Base-by-base conservation (phyloP, 768 basidiomycete species). In the Galerina marginata region DNA sequence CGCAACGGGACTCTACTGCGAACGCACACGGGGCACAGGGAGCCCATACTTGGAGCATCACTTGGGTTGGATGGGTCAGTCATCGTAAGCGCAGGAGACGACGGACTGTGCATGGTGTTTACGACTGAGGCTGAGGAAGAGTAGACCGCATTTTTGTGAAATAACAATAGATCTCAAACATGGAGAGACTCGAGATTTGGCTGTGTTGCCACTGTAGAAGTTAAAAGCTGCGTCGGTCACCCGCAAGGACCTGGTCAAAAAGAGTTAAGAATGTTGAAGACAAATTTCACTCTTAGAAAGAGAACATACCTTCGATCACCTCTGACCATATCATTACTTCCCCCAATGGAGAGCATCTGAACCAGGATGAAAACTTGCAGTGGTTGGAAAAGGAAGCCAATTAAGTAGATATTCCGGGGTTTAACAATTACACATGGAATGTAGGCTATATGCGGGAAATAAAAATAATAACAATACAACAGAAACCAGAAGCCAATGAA, bases 61-160 rank as follows among this genome's bases (percentile, higher is more conserved):
- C 79, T 96, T 1, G 92, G 88, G 11, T 69, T 87, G 47, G 79
- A 83, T 25, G 92, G 92, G 1, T 83, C 83, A 0, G 86, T 93
- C 0, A 81, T 96, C 1, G 83, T 97, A 57, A 95, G 91, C 70
- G 97, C 89, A 0, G 91, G 94, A 2, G 97, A 99, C 72, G 96
- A 99, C 64, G 92, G 93, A 1, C 78, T 84, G 0, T 95, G 93
- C 70, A 79, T 93, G 50, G 93, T 97, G 37, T 99, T 87, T 67
- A 85, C 86, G 2, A 91, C 90, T 0, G 89, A 84, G 67, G 75
- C 74, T 1, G 73, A 74, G 38, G 81, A 81, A 40, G 77, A 77
- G 26, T 60, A 64, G 54, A 43, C 42, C 11, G 14, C 25, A 40
- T 42, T 53, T 23, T 40, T 20, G 23, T 14, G 25, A 7, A 3